Base-by-base conservation (phyloP, 2,329 filamentous ascomycete species). In the Xylariaceae sp. region DNA sequence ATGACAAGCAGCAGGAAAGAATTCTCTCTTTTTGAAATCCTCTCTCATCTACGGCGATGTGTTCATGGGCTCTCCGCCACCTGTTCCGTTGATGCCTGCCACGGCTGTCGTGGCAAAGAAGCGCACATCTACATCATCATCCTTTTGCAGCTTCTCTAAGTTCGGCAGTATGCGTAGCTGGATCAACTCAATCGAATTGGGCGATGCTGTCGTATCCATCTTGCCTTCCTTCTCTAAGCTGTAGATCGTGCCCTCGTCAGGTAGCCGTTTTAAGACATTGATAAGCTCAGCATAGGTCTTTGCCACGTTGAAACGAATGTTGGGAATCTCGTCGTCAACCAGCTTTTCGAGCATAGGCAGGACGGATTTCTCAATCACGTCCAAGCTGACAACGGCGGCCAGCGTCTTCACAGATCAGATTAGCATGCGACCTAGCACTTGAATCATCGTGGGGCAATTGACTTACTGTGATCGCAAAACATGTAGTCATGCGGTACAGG, bases 401-500 rank as follows among this genome's bases (percentile, higher is more conserved):
- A 99, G 86, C 23, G 93, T 99, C 94, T 99, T 67, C 49, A 67
- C 64, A 51, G 37, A 53, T 64, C 60, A 65, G 59, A 52, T n/a
- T 41, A 41, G 9, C 4, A 41, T 41, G 37, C 11, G 11, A 41
- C 8, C 4, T 5, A 41, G 2, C 4, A 15, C 17, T 45, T 9
- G 17, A n/a, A 2, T n/a, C 18, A 48, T 6, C 23, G 13, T 52
- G 23, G 39, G 13, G 34, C 7, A 30, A 1, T 4, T 34, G 44
- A 83, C 90, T 81, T 83, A 99, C 94, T 69, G 92, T 93, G 67
- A 99, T 95, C 63, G 94, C 94, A 75, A 99, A 99, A 79, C 93
- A 97, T n/a, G 94, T 99, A 8, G 94, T 99, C 94, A 99, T 99
- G 74, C 94, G 86, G 83, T 99, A 99, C 56, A 99, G 88, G 75